A percentile compares a stretch with the other conserved stretches of the same genome.
These are phyloP conservation scores for Talaromyces sp. DNA, from an alignment of 2,329 filamentous ascomycete genomes.

Conservation along the genomic window DNA sequence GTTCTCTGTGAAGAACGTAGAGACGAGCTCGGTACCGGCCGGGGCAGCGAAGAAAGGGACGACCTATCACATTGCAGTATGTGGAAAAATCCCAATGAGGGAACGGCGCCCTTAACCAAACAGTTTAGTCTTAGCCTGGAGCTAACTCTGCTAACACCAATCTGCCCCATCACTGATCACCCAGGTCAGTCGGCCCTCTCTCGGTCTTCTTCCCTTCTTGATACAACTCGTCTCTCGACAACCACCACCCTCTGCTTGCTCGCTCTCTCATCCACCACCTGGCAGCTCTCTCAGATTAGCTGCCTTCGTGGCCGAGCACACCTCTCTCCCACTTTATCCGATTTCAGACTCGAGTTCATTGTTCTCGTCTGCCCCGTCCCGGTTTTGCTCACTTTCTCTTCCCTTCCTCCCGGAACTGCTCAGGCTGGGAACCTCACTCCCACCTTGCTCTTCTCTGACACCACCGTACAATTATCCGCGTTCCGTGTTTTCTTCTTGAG, in stretches of 20 bases:
- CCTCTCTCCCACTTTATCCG: neutral
- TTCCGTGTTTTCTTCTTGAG: neutral
- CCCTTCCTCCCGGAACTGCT: neutral
- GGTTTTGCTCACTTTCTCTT: conserved; percentile 16
- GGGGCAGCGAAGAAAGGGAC: neutral
- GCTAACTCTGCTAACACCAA: conserved; percentile 6
- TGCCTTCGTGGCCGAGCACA: neutral
- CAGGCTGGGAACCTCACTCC: neutral
- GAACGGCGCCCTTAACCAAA: conserved; percentile 3
- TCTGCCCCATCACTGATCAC: conserved; percentile 1
- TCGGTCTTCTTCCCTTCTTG: conserved; percentile 10
- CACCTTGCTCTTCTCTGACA: neutral
- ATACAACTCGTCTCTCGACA: conserved; percentile 3
- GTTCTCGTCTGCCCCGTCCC: conserved; percentile 20
- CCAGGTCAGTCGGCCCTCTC: neutral
- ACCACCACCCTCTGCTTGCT: conserved; percentile 16
- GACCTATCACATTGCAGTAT: conserved; percentile 8
- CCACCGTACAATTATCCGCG: neutral
- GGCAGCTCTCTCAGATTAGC: neutral
- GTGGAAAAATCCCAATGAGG: conserved; percentile 13
- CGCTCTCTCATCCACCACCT: neutral
- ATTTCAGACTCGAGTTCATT: neutral
- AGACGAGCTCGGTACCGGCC: conserved; percentile 1
- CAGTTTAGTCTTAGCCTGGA: conserved; percentile 5
- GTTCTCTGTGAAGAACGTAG: neutral